Conservation (phyloP, 768 basidiomycete species). For the Pholiota molesta region DNA sequence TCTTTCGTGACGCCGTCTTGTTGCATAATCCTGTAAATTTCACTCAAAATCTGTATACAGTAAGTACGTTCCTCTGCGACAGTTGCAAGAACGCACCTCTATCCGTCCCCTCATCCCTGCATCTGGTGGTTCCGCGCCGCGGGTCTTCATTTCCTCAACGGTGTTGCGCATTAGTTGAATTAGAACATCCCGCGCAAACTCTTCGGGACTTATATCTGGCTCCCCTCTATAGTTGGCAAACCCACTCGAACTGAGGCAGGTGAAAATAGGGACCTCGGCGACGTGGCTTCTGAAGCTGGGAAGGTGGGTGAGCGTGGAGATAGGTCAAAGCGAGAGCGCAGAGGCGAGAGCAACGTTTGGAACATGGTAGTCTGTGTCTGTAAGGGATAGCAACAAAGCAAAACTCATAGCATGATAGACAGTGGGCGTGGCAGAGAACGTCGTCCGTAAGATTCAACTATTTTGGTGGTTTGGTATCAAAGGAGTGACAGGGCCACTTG, state of each 20-base stretch:
- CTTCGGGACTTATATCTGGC: slow-evolving; percentile 59
- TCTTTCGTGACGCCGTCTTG: slow-evolving; percentile 70
- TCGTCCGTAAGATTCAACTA: not conserved
- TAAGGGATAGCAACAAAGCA: not conserved
- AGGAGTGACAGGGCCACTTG: slow-evolving; percentile 4
- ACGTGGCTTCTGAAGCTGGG: slow-evolving; percentile 23
- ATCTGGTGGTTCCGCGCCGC: slow-evolving; percentile 38
- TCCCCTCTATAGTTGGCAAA: slow-evolving; percentile 29
- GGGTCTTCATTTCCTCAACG: slow-evolving; percentile 68
- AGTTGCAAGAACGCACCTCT: slow-evolving; percentile 47
- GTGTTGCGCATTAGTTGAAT: slow-evolving; percentile 71
- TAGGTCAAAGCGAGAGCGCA: slow-evolving; percentile 59
- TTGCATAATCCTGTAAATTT: slow-evolving; percentile 69
- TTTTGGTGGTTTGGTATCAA: slow-evolving; percentile 2
- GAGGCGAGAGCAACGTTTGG: slow-evolving; percentile 59
- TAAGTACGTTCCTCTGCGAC: not conserved
- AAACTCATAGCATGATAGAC: slow-evolving; percentile 10
- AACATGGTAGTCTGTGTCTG: slow-evolving; percentile 44
- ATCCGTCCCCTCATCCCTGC: slow-evolving; percentile 41
- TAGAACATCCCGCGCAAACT: slow-evolving; percentile 74
- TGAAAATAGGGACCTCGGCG: slow-evolving; percentile 12
- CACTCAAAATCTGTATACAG: slow-evolving; percentile 53
- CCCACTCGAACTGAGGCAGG: slow-evolving; percentile 12
- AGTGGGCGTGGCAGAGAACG: slow-evolving; percentile 4
- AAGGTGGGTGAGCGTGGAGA: slow-evolving; percentile 32